phyloP scores from a whole-genome alignment of 257 asterid species.

The Dorcoceras hygrometricum region DNA sequence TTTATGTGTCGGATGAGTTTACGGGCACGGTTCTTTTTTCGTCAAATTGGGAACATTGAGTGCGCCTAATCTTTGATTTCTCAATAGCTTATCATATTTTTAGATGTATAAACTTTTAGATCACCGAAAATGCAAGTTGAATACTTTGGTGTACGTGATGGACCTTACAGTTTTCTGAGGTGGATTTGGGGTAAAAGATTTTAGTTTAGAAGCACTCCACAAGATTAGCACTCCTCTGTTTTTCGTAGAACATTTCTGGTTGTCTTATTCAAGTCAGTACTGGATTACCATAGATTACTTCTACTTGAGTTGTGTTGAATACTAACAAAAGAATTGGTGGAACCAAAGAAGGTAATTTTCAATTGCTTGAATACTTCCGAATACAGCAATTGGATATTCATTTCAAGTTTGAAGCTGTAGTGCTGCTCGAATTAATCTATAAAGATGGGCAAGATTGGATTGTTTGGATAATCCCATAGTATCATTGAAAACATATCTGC shows the following conservation, averaged over 20 bases:
- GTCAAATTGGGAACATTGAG: background rate
- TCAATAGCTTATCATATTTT: no score
- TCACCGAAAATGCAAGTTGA: background rate
- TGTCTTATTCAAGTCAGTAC: background rate
- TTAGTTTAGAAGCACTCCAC: background rate
- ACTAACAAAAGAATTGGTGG: background rate
- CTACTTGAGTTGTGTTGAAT: background rate
- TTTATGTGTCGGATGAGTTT: background rate
- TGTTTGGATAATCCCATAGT: background rate
- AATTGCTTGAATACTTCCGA: background rate
- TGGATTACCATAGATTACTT: background rate
- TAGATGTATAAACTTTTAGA: background rate
- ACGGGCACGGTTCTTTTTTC: background rate
- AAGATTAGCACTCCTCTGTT: background rate
- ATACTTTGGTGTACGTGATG: background rate
- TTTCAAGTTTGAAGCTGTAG: background rate
- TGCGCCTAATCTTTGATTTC: background rate
- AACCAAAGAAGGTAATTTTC: background rate
- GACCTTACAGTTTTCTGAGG: background rate
- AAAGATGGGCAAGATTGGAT: background rate
- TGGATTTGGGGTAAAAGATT: background rate
- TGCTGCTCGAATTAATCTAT: background rate
- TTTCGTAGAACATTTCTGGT: background rate
- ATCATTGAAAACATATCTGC: background rate
- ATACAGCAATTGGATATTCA: background rate